Evolutionary conservation across 306 rosid genomes (phyloP).

Genomic region (Begonia fuchsioides): DNA sequence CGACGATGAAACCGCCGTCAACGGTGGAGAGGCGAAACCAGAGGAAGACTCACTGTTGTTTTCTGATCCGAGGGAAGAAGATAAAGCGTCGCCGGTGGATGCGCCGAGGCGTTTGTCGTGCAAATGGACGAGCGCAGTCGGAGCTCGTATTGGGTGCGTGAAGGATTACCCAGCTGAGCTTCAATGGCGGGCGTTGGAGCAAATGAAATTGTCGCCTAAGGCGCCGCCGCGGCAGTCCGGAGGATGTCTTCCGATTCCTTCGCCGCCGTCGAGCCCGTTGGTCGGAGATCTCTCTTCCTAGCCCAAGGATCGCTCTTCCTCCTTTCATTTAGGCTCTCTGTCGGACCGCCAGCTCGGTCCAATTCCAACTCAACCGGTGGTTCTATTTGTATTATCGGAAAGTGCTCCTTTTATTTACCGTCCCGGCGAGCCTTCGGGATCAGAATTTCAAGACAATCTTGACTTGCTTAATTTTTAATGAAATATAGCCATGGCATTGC

Average conservation of each 20-base stretch:
- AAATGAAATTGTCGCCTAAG: slow-evolving; percentile 31
- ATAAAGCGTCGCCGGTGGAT: slow-evolving; percentile 9
- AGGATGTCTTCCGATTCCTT: slow-evolving; percentile 21
- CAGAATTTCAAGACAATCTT: no score
- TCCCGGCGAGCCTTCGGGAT: no score
- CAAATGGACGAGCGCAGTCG: slow-evolving; percentile 30
- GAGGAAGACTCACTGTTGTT: slow-evolving; percentile 1
- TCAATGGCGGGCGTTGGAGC: slow-evolving; percentile 24
- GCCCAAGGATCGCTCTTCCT: slow-evolving; percentile 15
- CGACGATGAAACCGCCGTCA: slow-evolving; percentile 8
- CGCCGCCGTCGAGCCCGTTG: slow-evolving; percentile 31
- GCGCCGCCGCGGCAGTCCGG: neutral
- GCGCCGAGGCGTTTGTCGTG: slow-evolving; percentile 23
- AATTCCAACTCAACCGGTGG: no score
- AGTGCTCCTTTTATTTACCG: no score
- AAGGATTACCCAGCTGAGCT: slow-evolving; percentile 29
- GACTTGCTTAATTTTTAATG: no score
- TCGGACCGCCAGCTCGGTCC: no score
- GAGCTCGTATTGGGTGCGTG: slow-evolving; percentile 40
- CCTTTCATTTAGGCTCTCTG: neutral
- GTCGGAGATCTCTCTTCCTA: slow-evolving; percentile 32
- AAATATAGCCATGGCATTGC: no score
- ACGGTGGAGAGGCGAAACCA: slow-evolving; percentile 1
- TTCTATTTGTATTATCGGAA: no score
- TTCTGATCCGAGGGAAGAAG: slow-evolving; percentile 7